phyloP scores from a whole-genome alignment of 768 basidiomycete species.

The Neoboletus magnificus region DNA sequence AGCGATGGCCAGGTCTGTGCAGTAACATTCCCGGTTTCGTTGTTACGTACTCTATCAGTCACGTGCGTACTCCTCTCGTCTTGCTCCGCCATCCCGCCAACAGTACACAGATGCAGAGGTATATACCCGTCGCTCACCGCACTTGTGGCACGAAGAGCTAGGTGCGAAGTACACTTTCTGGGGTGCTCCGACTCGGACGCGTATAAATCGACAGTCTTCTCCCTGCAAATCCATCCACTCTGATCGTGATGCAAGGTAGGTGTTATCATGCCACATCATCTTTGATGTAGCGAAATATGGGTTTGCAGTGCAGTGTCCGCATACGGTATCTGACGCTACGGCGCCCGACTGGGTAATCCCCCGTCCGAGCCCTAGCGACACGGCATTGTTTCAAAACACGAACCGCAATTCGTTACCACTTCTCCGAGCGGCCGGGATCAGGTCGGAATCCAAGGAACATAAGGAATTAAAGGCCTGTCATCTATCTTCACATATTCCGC shows the following conservation, averaged over 20 bases:
- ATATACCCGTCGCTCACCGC: neutral
- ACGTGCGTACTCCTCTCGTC: slow-evolving; percentile 7
- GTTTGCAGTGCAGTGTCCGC: neutral
- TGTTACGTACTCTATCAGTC: slow-evolving; percentile 12
- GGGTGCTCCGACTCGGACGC: neutral
- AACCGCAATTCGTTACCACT: neutral
- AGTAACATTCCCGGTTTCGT: neutral
- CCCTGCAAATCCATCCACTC: neutral
- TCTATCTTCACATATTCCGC: neutral
- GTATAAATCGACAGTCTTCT: neutral
- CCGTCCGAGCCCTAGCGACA: neutral
- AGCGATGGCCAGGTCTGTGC: slow-evolving; percentile 16
- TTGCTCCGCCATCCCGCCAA: no score
- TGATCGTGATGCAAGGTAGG: slow-evolving; percentile 1
- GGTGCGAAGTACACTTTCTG: slow-evolving; percentile 1
- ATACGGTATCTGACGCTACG: neutral
- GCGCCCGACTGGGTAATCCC: neutral
- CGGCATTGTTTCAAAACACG: neutral
- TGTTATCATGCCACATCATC: neutral
- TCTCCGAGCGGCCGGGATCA: slow-evolving; percentile 2
- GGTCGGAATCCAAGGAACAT: slow-evolving; percentile 1
- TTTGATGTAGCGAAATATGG: neutral
- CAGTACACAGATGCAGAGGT: no score
- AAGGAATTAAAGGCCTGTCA: slow-evolving; percentile 4
- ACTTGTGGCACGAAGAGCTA: neutral